These are phyloP conservation scores for Coleophoma crateriformis DNA, from an alignment of 2,329 filamentous ascomycete species.

Conservation along the genomic window DNA sequence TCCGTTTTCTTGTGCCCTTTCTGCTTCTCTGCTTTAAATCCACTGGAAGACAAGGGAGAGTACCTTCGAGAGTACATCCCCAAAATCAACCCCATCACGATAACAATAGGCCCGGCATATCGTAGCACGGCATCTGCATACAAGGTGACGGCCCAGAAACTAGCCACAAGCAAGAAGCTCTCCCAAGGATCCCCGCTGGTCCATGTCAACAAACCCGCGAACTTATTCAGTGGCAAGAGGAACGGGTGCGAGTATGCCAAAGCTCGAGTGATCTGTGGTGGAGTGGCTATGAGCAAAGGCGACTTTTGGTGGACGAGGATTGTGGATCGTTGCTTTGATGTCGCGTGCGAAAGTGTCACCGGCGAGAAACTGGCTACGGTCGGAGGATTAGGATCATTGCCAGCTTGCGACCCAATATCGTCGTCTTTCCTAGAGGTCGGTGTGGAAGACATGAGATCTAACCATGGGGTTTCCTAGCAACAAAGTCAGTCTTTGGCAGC, in stretches of 20 bases:
- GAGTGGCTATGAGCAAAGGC: conserved; percentile 84
- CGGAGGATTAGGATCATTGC: conserved; percentile 45
- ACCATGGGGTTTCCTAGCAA: conserved; percentile 28
- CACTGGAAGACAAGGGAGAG: conserved; percentile 82
- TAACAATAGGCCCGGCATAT: conserved; percentile 75
- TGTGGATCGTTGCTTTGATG: conserved; percentile 73
- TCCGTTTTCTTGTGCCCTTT: conserved; percentile 43
- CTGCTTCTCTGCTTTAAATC: conserved; percentile 57
- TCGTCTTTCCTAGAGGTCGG: conserved; percentile 21
- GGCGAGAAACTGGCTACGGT: conserved; percentile 91
- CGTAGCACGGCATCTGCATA: conserved; percentile 83
- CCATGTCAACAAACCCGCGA: conserved; percentile 86
- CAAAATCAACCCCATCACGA: conserved; percentile 73
- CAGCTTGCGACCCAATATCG: conserved; percentile 15
- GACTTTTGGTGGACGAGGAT: conserved; percentile 97
- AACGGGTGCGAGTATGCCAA: conserved; percentile 96
- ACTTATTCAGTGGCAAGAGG: conserved; percentile 78
- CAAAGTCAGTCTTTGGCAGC: neutral
- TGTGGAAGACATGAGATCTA: conserved; percentile 26
- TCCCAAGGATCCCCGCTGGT: conserved; percentile 93
- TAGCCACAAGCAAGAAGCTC: conserved; percentile 82
- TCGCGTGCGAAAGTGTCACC: conserved; percentile 60
- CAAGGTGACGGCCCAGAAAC: conserved; percentile 80
- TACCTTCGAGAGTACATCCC: conserved; percentile 92
- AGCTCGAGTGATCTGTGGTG: conserved; percentile 88